Evolutionary conservation across 169 alveolate genomes (phyloP).

Genomic region (Haemoproteus tartakovskyi): DNA sequence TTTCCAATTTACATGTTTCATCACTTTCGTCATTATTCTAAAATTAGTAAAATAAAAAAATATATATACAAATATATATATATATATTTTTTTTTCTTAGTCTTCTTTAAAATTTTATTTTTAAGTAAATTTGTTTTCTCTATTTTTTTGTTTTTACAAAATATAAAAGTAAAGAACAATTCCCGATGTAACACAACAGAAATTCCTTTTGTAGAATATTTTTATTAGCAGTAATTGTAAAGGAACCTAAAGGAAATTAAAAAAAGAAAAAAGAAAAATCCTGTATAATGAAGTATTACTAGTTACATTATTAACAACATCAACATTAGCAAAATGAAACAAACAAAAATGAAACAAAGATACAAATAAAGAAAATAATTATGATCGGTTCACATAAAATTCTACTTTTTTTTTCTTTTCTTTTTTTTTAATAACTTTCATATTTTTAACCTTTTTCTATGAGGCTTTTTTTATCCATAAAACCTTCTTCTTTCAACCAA

Average conservation of each 20-base stretch:
- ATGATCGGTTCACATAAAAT: too few relatives aligned
- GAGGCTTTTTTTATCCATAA: constrained; percentile 16
- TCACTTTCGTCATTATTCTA: constrained; percentile 52
- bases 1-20: constrained; percentile 58
- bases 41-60: background rate
- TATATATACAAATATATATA: background rate
- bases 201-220: constrained; percentile 10
- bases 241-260: constrained; percentile 7
- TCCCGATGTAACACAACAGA: constrained; percentile 38
- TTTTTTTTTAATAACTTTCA: too few relatives aligned
- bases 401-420: too few relatives aligned
- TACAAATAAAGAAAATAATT: background rate
- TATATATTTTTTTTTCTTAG: background rate
- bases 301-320: too few relatives aligned
- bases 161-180: constrained; percentile 35
- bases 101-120: too few relatives aligned
- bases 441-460: constrained; percentile 55
- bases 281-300: too few relatives aligned
- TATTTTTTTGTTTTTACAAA: constrained; percentile 2
- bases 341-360: background rate
- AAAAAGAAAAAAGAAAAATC: background rate
- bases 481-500: constrained; percentile 58
- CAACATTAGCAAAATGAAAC: too few relatives aligned
- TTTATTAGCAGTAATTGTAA: constrained; percentile 10
- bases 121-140: too few relatives aligned